Evolutionary conservation across 352 stramenopile species (phyloP).

Genomic region (Globisporangium sylvaticum): DNA sequence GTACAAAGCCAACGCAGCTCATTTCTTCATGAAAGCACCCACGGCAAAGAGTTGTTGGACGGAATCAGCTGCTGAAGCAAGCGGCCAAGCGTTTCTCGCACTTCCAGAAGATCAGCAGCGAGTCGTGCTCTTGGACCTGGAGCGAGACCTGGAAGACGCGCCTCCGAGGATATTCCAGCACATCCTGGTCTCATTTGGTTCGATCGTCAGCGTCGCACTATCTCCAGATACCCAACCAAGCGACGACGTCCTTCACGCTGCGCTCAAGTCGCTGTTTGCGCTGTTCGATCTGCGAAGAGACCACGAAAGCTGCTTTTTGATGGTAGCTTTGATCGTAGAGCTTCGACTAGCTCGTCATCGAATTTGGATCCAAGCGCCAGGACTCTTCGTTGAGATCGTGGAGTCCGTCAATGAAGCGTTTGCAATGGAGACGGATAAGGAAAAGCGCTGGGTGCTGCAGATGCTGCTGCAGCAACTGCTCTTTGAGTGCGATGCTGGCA

Average conservation of each 20-base stretch:
- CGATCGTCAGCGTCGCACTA: slow-evolving; percentile 11
- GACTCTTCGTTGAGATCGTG: slow-evolving; percentile 22
- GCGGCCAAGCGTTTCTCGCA: neutral
- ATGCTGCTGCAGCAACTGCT: slow-evolving; percentile 42
- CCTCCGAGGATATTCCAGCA: slow-evolving; percentile 24
- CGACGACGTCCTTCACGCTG: slow-evolving; percentile 1
- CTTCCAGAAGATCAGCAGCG: slow-evolving; percentile 15
- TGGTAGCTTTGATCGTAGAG: slow-evolving; percentile 22
- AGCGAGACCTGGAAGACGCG: slow-evolving; percentile 28
- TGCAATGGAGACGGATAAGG: slow-evolving; percentile 20
- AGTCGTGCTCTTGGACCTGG: slow-evolving; percentile 22
- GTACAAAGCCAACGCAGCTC: neutral
- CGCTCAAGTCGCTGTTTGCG: slow-evolving; percentile 21
- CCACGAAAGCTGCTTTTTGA: slow-evolving; percentile 21
- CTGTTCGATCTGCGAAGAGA: slow-evolving; percentile 28
- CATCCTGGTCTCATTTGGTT: slow-evolving; percentile 21
- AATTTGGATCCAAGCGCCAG: slow-evolving; percentile 19
- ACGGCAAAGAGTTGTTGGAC: neutral
- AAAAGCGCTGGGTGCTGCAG: slow-evolving; percentile 25
- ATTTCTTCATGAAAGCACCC: neutral
- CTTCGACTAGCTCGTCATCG: slow-evolving; percentile 11
- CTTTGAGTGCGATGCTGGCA: slow-evolving; percentile 32
- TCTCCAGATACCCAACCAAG: neutral
- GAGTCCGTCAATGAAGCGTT: slow-evolving; percentile 23
- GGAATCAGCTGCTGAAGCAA: neutral